Percentiles rank a stretch among this genome's conserved stretches.
phyloP scores from a whole-genome alignment of 805 yeast genomes.

The Candida morakotiae region DNA sequence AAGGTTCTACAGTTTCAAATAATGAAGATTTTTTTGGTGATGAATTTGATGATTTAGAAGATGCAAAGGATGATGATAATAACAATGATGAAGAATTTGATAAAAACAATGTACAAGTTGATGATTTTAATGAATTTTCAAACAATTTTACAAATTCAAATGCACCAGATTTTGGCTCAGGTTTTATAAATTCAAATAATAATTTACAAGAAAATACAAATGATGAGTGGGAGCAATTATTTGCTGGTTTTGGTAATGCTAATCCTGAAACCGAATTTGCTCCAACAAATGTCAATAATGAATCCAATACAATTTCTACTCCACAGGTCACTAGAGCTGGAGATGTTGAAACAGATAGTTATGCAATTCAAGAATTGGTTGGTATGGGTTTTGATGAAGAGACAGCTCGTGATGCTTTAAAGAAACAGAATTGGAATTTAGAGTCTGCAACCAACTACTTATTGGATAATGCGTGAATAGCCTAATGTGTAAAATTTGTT shows the following conservation, averaged over 20 bases:
- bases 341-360: conserved; percentile 15
- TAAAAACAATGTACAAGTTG: conserved; percentile 18
- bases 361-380: conserved; percentile 70
- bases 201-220: conserved; percentile 23
- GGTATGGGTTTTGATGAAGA: conserved; percentile 84
- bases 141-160: conserved; percentile 24
- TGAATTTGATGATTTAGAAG: conserved; percentile 36
- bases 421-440: conserved; percentile 66
- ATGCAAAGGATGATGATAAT: conserved; percentile 27
- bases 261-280: too few species aligned
- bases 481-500: too few species aligned
- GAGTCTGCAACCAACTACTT: conserved; percentile 85
- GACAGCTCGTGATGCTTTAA: conserved; percentile 65
- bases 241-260: conserved; percentile 77
- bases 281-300: conserved; percentile 1
- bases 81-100: conserved; percentile 19
- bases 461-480: conserved; percentile 60
- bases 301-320: neutral
- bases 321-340: conserved; percentile 24
- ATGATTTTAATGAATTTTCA: conserved; percentile 20
- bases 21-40: conserved; percentile 29
- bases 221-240: conserved; percentile 93
- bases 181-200: conserved; percentile 3
- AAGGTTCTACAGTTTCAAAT: neutral
- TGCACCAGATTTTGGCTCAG: conserved; percentile 37